Evolutionary conservation across 495 filamentous ascomycete genomes (phyloP), one percentile per base, ranked within the genome.

Genomic region (Hyaloscypha variabilis): DNA sequence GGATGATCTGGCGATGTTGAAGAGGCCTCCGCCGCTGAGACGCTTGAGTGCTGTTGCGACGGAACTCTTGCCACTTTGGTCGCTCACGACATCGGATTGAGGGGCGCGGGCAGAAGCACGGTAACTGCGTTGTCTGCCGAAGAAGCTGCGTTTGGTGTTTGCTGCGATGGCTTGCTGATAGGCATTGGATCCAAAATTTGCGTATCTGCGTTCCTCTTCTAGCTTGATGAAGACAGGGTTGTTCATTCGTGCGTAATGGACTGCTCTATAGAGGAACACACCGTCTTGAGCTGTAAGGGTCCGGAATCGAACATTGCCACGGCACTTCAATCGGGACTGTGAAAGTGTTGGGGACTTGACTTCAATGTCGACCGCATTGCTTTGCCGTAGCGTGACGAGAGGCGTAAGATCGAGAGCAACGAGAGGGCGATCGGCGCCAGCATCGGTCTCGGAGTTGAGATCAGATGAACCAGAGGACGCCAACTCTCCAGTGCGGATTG

Each of bases 331-430:
- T 63, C 86, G 85, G 2, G 91, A 92, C 34, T 87, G 87, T 6
- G 86, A 72, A 19, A 88, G 92, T 17, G 88, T 89, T 6, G 88
- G 90, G 13, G 93, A 97, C 52, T 91, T 87, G 69, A 99, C 92
- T 56, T 94, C 94, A 58, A 99, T 93, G 73, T 99, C 95, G 34
- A 98, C 83, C 24, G 90, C 94, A 23, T 91, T 97, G 58, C 93
- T 93, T 54, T 92, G 88, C 66, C 94, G 88, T 51, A 97, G 86
- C 68, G 91, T 89, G 17, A 97, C 93, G 13, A 95, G 78, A 0
- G 95, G 95, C 1, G 93, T 97, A 19, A 99, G 84, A 69, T 94
- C 90, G 19, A 96, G 82, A 2, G 87, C 87, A 58, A 99, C 78
- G 1, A 97, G 78, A 3, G 92, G 91, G 3, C 81, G 79, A 29